phyloP scores from a whole-genome alignment of 2,329 filamentous ascomycete genomes.

The Neopestalotiopsis rosae region DNA sequence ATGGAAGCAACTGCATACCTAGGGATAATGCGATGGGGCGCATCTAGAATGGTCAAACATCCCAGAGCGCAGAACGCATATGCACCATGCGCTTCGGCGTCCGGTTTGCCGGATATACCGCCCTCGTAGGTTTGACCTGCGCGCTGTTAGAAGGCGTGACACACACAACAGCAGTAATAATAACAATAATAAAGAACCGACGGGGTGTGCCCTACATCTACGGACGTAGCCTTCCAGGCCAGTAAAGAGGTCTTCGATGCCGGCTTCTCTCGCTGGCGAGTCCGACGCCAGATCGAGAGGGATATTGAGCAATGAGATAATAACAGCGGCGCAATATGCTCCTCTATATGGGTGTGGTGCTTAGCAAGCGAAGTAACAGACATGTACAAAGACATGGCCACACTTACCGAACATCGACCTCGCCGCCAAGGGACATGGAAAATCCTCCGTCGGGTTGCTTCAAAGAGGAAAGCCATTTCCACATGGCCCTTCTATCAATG shows the following conservation, averaged over 20 bases:
- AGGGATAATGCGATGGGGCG: constrained; percentile 75
- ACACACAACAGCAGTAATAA: not conserved
- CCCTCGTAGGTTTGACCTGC: constrained; percentile 92
- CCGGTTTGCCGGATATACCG: constrained; percentile 85
- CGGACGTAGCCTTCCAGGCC: constrained; percentile 81
- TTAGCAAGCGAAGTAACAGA: not conserved
- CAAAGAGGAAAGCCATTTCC: constrained; percentile 85
- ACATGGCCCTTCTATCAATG: constrained; percentile 84
- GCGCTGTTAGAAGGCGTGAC: constrained; percentile 25
- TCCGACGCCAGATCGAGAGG: constrained; percentile 79
- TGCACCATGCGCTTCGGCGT: constrained; percentile 91
- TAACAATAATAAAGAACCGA: not conserved
- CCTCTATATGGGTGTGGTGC: constrained; percentile 59
- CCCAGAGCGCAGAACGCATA: constrained; percentile 95
- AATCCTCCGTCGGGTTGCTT: constrained; percentile 94
- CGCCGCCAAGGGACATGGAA: constrained; percentile 81
- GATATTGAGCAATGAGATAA: constrained; percentile 82
- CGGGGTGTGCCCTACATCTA: constrained; percentile 65
- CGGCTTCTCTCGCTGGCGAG: constrained; percentile 68
- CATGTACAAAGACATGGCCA: not conserved
- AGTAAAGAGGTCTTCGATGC: constrained; percentile 70
- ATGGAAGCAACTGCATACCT: constrained; percentile 57
- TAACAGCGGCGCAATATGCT: constrained; percentile 87
- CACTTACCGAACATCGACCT: constrained; percentile 85
- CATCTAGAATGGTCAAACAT: constrained; percentile 83